These are phyloP conservation scores for Paramecium sexaurelia DNA, from an alignment of 73 alveolate genomes.

Conservation along the genomic window DNA sequence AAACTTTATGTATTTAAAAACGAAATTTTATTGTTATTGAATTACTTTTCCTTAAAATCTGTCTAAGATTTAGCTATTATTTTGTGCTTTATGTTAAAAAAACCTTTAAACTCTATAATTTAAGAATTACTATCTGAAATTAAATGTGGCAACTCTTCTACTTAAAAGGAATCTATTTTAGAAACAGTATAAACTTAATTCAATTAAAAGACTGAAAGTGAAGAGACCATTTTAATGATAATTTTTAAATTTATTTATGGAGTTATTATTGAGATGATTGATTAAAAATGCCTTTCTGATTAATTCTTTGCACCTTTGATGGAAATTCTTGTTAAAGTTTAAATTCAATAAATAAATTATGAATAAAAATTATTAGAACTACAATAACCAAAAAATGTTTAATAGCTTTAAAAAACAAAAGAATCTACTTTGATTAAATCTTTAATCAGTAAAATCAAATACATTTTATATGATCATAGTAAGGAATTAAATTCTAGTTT, in stretches of 20 bases:
- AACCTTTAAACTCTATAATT: background rate
- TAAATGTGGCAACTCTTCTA: background rate
- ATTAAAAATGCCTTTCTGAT: background rate
- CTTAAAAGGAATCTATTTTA: background rate
- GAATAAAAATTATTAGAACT: background rate
- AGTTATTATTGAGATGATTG: background rate
- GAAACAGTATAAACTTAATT: background rate
- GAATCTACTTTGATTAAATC: background rate
- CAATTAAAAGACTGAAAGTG: background rate
- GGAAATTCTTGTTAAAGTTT: slow-evolving; percentile 18
- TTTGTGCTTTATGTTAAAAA: background rate
- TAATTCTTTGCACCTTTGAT: background rate
- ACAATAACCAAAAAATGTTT: background rate
- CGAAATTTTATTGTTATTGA: background rate
- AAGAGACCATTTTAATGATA: background rate
- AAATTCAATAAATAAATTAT: background rate
- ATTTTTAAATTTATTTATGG: background rate
- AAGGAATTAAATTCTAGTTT: background rate
- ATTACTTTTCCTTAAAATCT: background rate
- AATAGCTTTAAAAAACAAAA: background rate
- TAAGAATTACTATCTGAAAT: background rate
- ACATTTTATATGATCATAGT: background rate
- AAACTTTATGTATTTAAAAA: background rate
- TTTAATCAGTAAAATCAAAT: background rate
- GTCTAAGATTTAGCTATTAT: background rate